These are phyloP conservation scores for Silybum marianum DNA, from an alignment of 129 eudicot species.

Conservation along the genomic window DNA sequence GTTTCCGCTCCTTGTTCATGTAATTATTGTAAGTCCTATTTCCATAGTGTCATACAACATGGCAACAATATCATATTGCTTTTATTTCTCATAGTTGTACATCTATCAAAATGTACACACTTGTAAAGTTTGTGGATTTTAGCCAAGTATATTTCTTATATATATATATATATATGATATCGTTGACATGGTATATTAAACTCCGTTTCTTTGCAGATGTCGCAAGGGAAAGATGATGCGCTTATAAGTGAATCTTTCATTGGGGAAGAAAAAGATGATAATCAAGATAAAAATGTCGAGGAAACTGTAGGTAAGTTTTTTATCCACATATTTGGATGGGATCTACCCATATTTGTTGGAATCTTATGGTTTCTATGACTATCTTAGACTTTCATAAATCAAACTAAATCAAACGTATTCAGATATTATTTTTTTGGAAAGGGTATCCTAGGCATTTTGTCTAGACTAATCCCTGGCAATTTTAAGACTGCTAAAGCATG, in stretches of 20 bases:
- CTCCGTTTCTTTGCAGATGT: conserved; percentile 29
- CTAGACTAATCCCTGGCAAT: too few relatives aligned
- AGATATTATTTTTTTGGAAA: too few relatives aligned
- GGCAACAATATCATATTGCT: not conserved
- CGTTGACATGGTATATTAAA: not conserved
- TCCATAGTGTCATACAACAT: not conserved
- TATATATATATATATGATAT: too few relatives aligned
- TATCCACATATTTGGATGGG: not conserved
- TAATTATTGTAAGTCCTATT: not conserved
- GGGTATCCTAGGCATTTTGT: too few relatives aligned
- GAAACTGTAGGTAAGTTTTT: conserved; percentile 32
- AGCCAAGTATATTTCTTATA: not conserved
- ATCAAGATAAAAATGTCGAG: conserved; percentile 26
- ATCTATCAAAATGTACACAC: not conserved
- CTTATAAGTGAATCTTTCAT: conserved; percentile 6
- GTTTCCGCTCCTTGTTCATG: not conserved
- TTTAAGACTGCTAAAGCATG: too few relatives aligned
- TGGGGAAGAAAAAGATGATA: conserved; percentile 16
- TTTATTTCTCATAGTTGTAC: not conserved
- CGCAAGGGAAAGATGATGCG: conserved; percentile 20
- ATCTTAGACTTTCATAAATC: not conserved
- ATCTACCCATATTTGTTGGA: conserved; percentile 8
- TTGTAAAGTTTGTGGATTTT: not conserved
- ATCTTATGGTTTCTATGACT: not conserved
- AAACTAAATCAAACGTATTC: not conserved